Evolutionary conservation across 495 filamentous ascomycete species (phyloP).

Genomic region (Lasiosphaeriaceae sp.): DNA sequence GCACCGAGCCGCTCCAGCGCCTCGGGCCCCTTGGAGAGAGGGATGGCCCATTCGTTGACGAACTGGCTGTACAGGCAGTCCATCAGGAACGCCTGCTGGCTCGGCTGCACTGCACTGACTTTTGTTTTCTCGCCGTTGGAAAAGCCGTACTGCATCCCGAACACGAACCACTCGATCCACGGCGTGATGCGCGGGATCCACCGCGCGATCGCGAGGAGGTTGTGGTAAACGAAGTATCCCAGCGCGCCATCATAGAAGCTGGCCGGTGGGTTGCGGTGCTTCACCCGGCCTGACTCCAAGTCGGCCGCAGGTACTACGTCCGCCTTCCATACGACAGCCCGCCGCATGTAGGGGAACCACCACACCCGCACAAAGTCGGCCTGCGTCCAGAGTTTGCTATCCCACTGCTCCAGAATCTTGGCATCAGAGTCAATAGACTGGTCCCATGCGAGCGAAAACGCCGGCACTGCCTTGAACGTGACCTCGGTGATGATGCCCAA

Average conservation of each 20-base stretch:
- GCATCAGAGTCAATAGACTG: constrained; percentile 70
- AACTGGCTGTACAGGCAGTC: constrained; percentile 96
- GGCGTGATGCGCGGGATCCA: constrained; percentile 79
- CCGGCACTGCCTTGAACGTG: constrained; percentile 70
- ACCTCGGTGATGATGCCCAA: constrained; percentile 88
- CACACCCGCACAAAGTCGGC: constrained; percentile 89
- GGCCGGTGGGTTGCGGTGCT: constrained; percentile 31
- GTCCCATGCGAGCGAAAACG: constrained; percentile 78
- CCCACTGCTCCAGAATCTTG: constrained; percentile 68
- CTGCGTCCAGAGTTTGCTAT: constrained; percentile 70
- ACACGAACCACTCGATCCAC: constrained; percentile 88
- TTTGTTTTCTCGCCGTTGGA: constrained; percentile 56
- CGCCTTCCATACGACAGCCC: constrained; percentile 84
- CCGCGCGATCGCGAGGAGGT: constrained; percentile 71
- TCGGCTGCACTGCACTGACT: constrained; percentile 67
- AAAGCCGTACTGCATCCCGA: constrained; percentile 94
- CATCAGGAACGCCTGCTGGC: constrained; percentile 78
- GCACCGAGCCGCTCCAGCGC: constrained; percentile 76
- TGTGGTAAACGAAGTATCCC: constrained; percentile 87
- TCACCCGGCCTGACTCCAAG: constrained; percentile 55
- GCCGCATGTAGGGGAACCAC: constrained; percentile 92
- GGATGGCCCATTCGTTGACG: constrained; percentile 97
- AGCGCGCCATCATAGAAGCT: constrained; percentile 77
- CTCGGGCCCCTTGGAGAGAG: constrained; percentile 83
- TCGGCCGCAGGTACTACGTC: constrained; percentile 35